Percentiles rank a stretch among this genome's conserved stretches.
Evolutionary conservation across 1,284 basidiomycete genomes (phyloP).

Genomic region (Ceratobasidium sp.): DNA sequence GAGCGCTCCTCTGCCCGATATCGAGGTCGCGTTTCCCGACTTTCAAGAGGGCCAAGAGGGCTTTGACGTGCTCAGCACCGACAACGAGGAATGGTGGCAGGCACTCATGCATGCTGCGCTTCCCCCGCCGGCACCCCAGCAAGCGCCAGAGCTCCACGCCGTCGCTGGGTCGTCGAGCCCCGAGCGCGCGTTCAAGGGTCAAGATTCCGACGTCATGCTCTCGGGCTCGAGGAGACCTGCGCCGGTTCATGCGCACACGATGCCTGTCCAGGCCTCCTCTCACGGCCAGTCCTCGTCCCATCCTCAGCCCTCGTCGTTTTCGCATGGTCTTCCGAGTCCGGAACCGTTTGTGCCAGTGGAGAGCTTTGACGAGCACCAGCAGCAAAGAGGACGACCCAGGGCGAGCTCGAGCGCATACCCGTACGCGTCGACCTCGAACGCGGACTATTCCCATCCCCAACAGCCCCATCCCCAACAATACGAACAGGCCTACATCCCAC

Average conservation of each 20-base stretch:
- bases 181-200: conserved; percentile 13
- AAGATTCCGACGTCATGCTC: not conserved
- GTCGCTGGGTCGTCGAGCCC: not conserved
- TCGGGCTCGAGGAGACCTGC: conserved; percentile 5
- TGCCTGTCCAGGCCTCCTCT: not conserved
- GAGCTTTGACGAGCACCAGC: not conserved
- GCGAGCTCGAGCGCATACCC: conserved; percentile 24
- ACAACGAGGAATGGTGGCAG: conserved; percentile 30
- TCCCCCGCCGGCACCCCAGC: not conserved
- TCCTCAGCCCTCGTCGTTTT: not conserved
- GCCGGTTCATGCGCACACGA: conserved; percentile 14
- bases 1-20: conserved; percentile 3
- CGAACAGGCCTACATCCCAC: not conserved
- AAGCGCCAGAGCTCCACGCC: not conserved
- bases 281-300: not conserved
- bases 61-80: conserved; percentile 20
- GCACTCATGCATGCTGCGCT: conserved; percentile 8
- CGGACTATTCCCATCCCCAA: not conserved
- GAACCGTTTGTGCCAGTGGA: conserved; percentile 10
- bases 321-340: conserved; percentile 19
- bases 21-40: conserved; percentile 7
- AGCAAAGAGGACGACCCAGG: not conserved
- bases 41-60: not conserved
- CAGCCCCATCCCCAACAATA: too few relatives aligned
- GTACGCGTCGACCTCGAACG: not conserved